Evolutionary conservation across 306 rosid genomes (phyloP).

Genomic region (Cucurbita argyrosperma): DNA sequence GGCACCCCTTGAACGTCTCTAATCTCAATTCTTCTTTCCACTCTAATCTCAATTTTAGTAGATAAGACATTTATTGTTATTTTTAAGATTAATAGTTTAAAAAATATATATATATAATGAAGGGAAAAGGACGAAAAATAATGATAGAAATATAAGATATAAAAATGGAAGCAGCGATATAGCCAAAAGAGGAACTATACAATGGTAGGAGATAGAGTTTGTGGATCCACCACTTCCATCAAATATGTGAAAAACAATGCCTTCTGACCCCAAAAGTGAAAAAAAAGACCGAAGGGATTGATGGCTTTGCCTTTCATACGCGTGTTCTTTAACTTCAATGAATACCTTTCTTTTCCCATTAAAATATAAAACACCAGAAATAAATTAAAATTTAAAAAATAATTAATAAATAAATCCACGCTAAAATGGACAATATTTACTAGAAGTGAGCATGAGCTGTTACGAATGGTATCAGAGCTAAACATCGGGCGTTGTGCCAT

Average conservation of each 20-base stretch:
- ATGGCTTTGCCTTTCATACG: neutral
- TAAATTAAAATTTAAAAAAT: too few relatives aligned
- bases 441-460: too few relatives aligned
- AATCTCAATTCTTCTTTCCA: too few relatives aligned
- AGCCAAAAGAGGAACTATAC: neutral
- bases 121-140: neutral
- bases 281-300: neutral
- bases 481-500: accelerated
- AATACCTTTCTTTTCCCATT: neutral
- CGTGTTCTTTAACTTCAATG: neutral
- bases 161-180: neutral
- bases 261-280: neutral
- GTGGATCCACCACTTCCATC: neutral
- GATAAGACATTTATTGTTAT: too few relatives aligned
- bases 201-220: neutral
- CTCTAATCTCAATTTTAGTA: too few relatives aligned
- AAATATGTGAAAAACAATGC: neutral
- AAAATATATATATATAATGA: neutral
- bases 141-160: neutral
- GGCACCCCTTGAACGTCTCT: too few relatives aligned
- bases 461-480: too few relatives aligned
- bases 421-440: too few relatives aligned
- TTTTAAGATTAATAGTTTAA: neutral
- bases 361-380: too few relatives aligned
- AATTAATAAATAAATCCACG: too few relatives aligned